phyloP scores from a whole-genome alignment of 1,139 yeast genomes.

The Meyerozyma smithsonii region DNA sequence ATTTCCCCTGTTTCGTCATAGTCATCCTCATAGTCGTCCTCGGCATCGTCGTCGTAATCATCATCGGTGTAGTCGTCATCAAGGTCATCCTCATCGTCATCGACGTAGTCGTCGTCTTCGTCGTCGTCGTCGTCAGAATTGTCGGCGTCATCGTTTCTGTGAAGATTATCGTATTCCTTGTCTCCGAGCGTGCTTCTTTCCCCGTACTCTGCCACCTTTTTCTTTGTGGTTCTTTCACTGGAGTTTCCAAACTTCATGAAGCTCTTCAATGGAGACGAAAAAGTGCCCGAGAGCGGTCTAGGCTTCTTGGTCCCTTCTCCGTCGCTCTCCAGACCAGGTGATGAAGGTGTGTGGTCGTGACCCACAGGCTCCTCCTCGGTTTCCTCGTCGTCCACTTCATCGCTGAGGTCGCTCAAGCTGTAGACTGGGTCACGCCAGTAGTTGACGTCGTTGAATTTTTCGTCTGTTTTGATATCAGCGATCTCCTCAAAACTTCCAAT shows the following conservation, averaged over 20 bases:
- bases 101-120: conserved; percentile 24
- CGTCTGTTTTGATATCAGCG: conserved; percentile 36
- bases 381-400: conserved; percentile 30
- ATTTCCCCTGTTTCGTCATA: conserved; percentile 12
- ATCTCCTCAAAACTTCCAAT: conserved; percentile 15
- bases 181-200: conserved; percentile 5
- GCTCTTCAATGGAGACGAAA: conserved; percentile 40
- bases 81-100: conserved; percentile 20
- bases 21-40: conserved; percentile 22
- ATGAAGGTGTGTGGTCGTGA: conserved; percentile 13
- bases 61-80: conserved; percentile 22
- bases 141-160: conserved; percentile 12
- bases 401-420: conserved; percentile 56
- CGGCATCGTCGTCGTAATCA: conserved; percentile 19
- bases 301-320: conserved; percentile 12
- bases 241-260: conserved; percentile 36
- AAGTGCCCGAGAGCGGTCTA: conserved; percentile 34
- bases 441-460: conserved; percentile 77
- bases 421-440: conserved; percentile 86
- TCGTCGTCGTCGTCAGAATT: conserved; percentile 26
- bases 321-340: conserved; percentile 8
- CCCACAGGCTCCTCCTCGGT: conserved; percentile 14
- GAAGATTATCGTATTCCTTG: neutral
- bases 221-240: conserved; percentile 9
- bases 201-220: conserved; percentile 9